Evolutionary conservation across 2,329 filamentous ascomycete species (phyloP), one percentile per base, ranked within the genome.

Genomic region (Ceratocystis papillata): DNA sequence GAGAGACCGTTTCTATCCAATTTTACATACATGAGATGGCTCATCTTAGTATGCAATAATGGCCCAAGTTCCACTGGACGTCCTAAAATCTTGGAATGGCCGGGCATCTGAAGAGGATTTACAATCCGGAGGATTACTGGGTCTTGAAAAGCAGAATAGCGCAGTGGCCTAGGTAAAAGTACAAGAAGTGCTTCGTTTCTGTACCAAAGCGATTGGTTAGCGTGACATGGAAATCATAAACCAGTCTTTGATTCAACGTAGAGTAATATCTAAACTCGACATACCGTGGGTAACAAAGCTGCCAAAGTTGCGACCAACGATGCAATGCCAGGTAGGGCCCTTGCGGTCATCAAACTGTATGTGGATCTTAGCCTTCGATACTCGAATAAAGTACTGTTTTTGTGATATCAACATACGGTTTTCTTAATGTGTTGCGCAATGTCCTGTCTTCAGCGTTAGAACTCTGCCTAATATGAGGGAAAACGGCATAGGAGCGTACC

Each of bases 181-280:
- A 99, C 76, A 99, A 96, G 81, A 99, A 99, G 78, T 99, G 94
- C 80, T 97, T 97, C 33, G 94, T 97, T 78, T 97, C 94, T 96
- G 79, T 46, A 53, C 25, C 22, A 46, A 44, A 37, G n/a, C 15
- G 7, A 22, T 5, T 15, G 10, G 45, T 63, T 63, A 64, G 48
- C 28, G 45, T 8, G 5, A 8, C 1, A n/a, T 10, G 7, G 6
- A 17, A 2, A 53, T 15, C 30, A 22, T 8, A 37, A 44, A n/a
- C 41, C 20, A 6, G 33, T 1, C 12, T 10, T 45, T 61, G 62
- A 10, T 2, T 30, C 17, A 37, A 20, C 3, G 10, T 15, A 6
- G 6, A 30, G 5, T 17, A 33, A n/a, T 15, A 10, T 8, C 25
- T 33, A n/a, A 59, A 4, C 17, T 59, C 20, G 30, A 71, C 83